Evolutionary conservation across 306 rosid genomes (phyloP), one percentile per base, ranked within the genome.

Genomic region (Sicyos edulis): DNA sequence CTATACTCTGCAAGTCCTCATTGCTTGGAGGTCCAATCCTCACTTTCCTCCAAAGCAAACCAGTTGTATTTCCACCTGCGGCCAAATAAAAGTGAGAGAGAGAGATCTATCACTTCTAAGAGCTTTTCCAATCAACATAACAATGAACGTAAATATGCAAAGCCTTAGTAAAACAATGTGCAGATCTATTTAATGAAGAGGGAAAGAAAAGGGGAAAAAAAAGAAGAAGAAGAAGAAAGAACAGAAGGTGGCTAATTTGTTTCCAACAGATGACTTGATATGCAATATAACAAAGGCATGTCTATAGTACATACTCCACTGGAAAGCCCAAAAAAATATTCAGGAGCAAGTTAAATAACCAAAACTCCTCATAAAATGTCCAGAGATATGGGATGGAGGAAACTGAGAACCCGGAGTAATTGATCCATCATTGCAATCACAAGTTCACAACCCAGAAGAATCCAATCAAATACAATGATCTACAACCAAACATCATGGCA

Each of bases 1-100:
- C 78, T 80, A 90, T 90, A 66, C 75, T 81, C 74, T 76, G 81
- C 83, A 88, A 71, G 78, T 90, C 98, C 60, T 81, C 83, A 55
- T 59, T 79, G 78, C 64, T 79, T 10, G 93, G 89, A 32, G 89
- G 80, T 74, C 75, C 73, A 82, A 90, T 76, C 84, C 80, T 84
- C 82, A 88, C 91, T 82, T 81, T 87, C 88, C 92, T 88, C 95
- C 96, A 93, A 75, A 88, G 85, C 79, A 76, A 79, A 60, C 95
- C 76, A 58, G 80, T 74, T 74, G 91, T 75, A 82, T 75, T 78
- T 26, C 86, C 89, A 74, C 93, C 96, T 90, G 81, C 60, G 15
- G 58, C 76, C 75, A 79, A 75, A 76, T 61, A 26, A 56, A 24
- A 49, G 74, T 70, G 29, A 64, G 32, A 67, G 55, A 66, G n/a